Conservation (phyloP, 495 filamentous ascomycete genomes). For the Aspergillus sparsus region DNA sequence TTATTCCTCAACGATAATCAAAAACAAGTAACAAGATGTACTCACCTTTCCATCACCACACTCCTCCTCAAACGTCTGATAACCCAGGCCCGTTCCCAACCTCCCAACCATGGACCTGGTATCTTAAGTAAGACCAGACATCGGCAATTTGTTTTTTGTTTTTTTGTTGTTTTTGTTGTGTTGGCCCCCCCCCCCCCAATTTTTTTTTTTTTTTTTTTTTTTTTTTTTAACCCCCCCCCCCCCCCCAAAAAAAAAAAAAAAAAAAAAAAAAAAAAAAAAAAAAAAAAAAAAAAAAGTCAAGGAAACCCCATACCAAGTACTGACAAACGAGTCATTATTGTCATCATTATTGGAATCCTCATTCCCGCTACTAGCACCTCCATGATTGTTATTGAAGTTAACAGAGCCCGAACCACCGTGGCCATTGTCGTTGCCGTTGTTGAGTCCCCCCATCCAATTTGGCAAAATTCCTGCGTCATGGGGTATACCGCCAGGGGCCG, state of each 20-base stretch:
- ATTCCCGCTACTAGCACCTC: too few species aligned
- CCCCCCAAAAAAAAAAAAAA: not conserved
- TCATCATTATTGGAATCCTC: too few species aligned
- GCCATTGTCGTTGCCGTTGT: too few species aligned
- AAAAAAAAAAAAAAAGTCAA: too few species aligned
- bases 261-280: not conserved
- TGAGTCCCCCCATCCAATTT: too few species aligned
- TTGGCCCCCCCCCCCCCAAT: slow-evolving; percentile 1
- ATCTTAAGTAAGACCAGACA: not conserved
- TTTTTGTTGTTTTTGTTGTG: slow-evolving; percentile 2
- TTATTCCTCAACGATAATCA: slow-evolving; percentile 12
- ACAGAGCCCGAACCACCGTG: too few species aligned
- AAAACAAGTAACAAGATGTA: not conserved
- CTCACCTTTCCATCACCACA: not conserved
- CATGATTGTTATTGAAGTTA: too few species aligned
- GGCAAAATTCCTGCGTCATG: too few species aligned
- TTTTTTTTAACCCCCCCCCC: not conserved
- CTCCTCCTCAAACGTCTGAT: slow-evolving; percentile 6
- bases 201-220: slow-evolving; percentile 3
- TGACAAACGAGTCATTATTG: too few species aligned
- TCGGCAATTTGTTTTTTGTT: not conserved
- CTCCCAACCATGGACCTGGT: slow-evolving; percentile 16
- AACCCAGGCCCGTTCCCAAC: slow-evolving; percentile 24
- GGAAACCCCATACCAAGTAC: too few species aligned
- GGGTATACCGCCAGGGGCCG: too few species aligned